A percentile compares a stretch with the other conserved stretches of the same genome.
Evolutionary conservation across 2,329 filamentous ascomycete genomes (phyloP).

Genomic region (Diaporthe destruens): DNA sequence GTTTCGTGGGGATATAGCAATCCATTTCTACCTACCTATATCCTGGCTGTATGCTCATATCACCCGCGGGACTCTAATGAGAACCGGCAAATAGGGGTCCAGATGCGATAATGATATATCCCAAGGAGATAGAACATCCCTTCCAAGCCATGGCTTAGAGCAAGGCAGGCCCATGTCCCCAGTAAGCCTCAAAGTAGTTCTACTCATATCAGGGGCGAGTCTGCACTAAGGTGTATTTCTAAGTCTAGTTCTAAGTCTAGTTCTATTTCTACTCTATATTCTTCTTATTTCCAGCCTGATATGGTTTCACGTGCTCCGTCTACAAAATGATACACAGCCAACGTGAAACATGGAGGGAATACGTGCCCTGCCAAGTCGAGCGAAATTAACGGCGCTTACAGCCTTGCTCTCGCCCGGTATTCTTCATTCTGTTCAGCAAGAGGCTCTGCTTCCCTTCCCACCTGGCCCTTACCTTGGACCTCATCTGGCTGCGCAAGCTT

Average conservation of each 20-base stretch:
- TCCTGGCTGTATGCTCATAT: not conserved
- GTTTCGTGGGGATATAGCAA: not conserved
- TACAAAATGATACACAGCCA: not conserved
- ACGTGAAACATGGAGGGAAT: not conserved
- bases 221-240: not conserved
- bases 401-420: conserved; percentile 52
- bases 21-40: not conserved
- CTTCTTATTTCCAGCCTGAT: not conserved
- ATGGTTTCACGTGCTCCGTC: not conserved
- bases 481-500: conserved; percentile 49
- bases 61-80: not conserved
- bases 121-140: too few relatives aligned
- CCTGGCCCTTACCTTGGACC: conserved; percentile 48
- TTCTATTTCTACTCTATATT: not conserved
- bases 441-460: conserved; percentile 55
- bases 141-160: too few relatives aligned
- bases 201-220: not conserved
- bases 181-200: not conserved
- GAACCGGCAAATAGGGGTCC: not conserved
- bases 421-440: conserved; percentile 55
- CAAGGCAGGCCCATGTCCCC: not conserved
- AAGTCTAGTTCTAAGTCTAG: not conserved
- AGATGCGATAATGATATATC: not conserved
- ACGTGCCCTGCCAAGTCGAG: too few relatives aligned
- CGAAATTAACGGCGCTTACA: not conserved